phyloP scores from a whole-genome alignment of 2,329 filamentous ascomycete genomes.

The Lecanoromycetidae sp. region DNA sequence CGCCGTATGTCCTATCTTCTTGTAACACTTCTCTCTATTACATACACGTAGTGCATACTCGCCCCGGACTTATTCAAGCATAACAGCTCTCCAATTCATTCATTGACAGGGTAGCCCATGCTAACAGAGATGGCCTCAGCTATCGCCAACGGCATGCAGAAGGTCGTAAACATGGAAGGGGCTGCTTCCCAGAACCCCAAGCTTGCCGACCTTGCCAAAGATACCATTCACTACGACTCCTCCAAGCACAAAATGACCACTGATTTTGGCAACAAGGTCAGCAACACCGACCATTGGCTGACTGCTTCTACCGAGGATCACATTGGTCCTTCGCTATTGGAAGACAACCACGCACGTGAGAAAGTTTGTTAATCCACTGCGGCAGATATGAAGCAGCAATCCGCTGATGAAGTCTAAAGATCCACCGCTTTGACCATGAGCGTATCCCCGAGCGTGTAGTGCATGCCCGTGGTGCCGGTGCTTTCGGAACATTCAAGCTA shows the following conservation, averaged over 20 bases:
- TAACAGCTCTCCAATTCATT: not conserved
- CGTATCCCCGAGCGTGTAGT: slow-evolving; percentile 44
- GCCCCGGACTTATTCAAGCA: not conserved
- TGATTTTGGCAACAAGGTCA: slow-evolving; percentile 64
- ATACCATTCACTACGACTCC: slow-evolving; percentile 6
- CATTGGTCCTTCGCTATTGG: slow-evolving; percentile 55
- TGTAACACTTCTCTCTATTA: too few relatives aligned
- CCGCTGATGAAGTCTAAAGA: slow-evolving; percentile 23
- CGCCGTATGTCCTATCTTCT: too few relatives aligned
- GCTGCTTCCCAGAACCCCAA: slow-evolving; percentile 7
- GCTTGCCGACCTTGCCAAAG: slow-evolving; percentile 7
- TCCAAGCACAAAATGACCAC: slow-evolving; percentile 43
- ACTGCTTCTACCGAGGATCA: slow-evolving; percentile 49
- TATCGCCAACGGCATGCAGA: slow-evolving; percentile 5
- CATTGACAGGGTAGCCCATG: not conserved
- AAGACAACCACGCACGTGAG: slow-evolving; percentile 61
- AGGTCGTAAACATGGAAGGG: slow-evolving; percentile 9
- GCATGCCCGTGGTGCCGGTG: slow-evolving; percentile 52
- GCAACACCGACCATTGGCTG: slow-evolving; percentile 68
- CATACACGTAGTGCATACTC: not conserved
- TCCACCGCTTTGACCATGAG: slow-evolving; percentile 61
- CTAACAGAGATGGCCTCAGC: slow-evolving; percentile 10
- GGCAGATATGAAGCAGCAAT: too few relatives aligned
- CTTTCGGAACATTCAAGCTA: slow-evolving; percentile 56
- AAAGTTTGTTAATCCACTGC: slow-evolving; percentile 42